Percentiles rank a stretch among this genome's conserved stretches.
These are phyloP conservation scores for Plantago ovata DNA, from an alignment of 257 asterid species.

Conservation along the genomic window DNA sequence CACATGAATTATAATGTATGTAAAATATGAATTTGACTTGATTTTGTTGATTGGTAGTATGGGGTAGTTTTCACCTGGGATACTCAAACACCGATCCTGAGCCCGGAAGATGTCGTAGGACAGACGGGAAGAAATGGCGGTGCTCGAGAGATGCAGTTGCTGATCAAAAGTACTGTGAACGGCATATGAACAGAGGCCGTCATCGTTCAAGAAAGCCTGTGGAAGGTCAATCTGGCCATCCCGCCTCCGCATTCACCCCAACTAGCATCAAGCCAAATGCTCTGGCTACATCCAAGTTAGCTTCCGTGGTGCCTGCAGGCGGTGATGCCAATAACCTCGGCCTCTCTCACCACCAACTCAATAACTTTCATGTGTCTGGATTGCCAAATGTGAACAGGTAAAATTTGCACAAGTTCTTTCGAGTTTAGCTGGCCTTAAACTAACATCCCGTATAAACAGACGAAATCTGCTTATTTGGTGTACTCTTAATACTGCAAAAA, in stretches of 20 bases:
- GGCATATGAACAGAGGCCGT: slow-evolving; percentile 98
- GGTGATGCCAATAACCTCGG: slow-evolving; percentile 29
- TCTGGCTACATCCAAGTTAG: slow-evolving; percentile 27
- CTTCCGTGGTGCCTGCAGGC: slow-evolving; percentile 37
- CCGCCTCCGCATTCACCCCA: slow-evolving; percentile 33
- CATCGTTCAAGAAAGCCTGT: slow-evolving; percentile 99
- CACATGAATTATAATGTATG: no score
- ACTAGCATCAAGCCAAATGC: slow-evolving; percentile 31
- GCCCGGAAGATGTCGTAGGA: slow-evolving; percentile 96
- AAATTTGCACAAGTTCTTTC: slow-evolving; percentile 4
- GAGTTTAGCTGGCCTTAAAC: background rate
- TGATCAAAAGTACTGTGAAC: slow-evolving; percentile 92
- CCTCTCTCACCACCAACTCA: slow-evolving; percentile 37
- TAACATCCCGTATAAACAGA: background rate
- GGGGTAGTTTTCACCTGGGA: slow-evolving; percentile 87
- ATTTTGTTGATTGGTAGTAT: slow-evolving; percentile 37
- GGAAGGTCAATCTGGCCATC: slow-evolving; percentile 77
- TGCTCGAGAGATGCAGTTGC: slow-evolving; percentile 91
- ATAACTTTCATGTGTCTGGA: slow-evolving; percentile 32
- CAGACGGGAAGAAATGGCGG: slow-evolving; percentile 99
- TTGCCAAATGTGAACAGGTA: slow-evolving; percentile 46
- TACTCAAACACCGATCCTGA: slow-evolving; percentile 78
- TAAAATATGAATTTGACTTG: background rate
- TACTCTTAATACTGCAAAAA: no score
- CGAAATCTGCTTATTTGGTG: no score